Conservation (phyloP, 257 asterid species). For the Solanum chiquidenum region DNA sequence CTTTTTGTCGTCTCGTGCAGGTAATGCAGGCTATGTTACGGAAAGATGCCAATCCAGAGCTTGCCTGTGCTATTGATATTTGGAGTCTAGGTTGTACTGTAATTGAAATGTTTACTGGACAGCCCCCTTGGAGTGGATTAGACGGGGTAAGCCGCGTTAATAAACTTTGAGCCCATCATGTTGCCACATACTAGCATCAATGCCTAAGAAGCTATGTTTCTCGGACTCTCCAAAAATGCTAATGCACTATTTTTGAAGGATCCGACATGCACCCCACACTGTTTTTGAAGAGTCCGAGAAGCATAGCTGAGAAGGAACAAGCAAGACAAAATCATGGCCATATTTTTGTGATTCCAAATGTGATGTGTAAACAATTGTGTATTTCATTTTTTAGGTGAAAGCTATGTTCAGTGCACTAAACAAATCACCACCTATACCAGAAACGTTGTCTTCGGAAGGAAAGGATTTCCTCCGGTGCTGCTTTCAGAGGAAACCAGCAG, state of each 20-base stretch:
- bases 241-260: background rate
- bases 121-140: constrained; percentile 78
- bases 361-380: background rate
- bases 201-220: background rate
- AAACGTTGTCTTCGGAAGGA: constrained; percentile 56
- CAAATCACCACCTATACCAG: constrained; percentile 66
- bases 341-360: background rate
- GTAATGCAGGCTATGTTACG: constrained; percentile 74
- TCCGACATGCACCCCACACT: background rate
- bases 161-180: background rate
- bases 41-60: constrained; percentile 51
- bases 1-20: constrained; percentile 13
- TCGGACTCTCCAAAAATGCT: background rate
- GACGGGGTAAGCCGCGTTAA: constrained; percentile 28
- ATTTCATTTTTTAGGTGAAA: constrained; percentile 35
- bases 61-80: constrained; percentile 69
- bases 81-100: constrained; percentile 95
- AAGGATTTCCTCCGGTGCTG: constrained; percentile 67
- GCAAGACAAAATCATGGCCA: background rate
- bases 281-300: background rate
- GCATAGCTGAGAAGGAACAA: background rate
- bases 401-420: constrained; percentile 85
- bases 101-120: constrained; percentile 76
- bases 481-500: constrained; percentile 61
- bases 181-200: background rate